Evolutionary conservation across 257 asterid genomes (phyloP).

Genomic region (Cruciata laevipes): DNA sequence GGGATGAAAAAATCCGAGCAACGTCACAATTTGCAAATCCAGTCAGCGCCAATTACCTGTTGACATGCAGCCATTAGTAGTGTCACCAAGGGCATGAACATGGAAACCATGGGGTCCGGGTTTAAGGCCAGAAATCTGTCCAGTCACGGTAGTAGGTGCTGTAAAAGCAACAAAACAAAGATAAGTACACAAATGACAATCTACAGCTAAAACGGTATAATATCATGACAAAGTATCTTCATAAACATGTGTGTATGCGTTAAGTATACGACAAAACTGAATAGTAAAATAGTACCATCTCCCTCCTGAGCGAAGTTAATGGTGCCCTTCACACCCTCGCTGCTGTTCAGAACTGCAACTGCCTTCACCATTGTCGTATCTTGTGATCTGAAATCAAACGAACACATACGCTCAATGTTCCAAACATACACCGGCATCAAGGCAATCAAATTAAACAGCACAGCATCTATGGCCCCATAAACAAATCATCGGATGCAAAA

Average conservation of each 20-base stretch:
- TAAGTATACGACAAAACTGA: not conserved
- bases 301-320: slow-evolving; percentile 71
- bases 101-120: slow-evolving; percentile 97
- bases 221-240: not conserved
- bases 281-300: slow-evolving; percentile 44
- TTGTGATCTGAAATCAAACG: slow-evolving; percentile 50
- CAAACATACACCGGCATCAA: not conserved
- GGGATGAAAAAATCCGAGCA: not conserved
- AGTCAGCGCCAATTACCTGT: slow-evolving; percentile 49
- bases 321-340: slow-evolving; percentile 86
- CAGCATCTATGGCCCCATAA: not conserved
- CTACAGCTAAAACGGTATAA: not conserved
- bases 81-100: slow-evolving; percentile 98
- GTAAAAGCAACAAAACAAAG: slow-evolving; percentile 10
- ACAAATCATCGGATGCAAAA: not conserved
- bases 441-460: not conserved
- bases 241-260: not conserved
- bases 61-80: slow-evolving; percentile 98
- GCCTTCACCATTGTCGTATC: slow-evolving; percentile 76
- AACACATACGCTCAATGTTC: not conserved
- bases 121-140: slow-evolving; percentile 70
- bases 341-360: slow-evolving; percentile 81
- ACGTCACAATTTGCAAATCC: not conserved
- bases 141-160: slow-evolving; percentile 81
- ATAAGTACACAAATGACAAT: not conserved